These are phyloP conservation scores for Dichomitus squalens DNA, from an alignment of 1,284 basidiomycete genomes.

Conservation along the genomic window DNA sequence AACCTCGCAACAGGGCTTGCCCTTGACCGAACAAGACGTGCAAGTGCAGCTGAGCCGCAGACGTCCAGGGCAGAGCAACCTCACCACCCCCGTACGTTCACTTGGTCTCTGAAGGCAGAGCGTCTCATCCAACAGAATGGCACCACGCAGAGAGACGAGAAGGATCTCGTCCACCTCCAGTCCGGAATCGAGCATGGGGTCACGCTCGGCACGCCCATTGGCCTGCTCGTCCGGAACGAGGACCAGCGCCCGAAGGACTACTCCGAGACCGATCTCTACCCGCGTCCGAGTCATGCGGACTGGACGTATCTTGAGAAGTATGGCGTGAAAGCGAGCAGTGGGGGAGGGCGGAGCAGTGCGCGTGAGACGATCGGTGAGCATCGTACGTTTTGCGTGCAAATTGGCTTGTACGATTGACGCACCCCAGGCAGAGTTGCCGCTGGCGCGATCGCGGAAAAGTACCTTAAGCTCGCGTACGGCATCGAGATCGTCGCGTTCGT, in stretches of 20 bases:
- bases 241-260: slow-evolving; percentile 99
- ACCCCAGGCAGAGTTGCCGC: slow-evolving; percentile 88
- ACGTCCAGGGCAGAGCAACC: slow-evolving; percentile 93
- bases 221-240: slow-evolving; percentile 94
- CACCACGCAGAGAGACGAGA: slow-evolving; percentile 87
- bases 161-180: slow-evolving; percentile 93
- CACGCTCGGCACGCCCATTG: slow-evolving; percentile 97
- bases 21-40: slow-evolving; percentile 82
- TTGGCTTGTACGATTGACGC: background rate
- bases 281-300: slow-evolving; percentile 96
- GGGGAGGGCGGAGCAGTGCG: slow-evolving; percentile 93
- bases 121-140: background rate
- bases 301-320: slow-evolving; percentile 99
- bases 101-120: background rate
- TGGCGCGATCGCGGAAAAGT: slow-evolving; percentile 97
- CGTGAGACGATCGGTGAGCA: slow-evolving; percentile 90
- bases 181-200: slow-evolving; percentile 94
- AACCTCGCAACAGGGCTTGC: slow-evolving; percentile 67
- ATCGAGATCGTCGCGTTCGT: slow-evolving; percentile 98
- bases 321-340: slow-evolving; percentile 95
- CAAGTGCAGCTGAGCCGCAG: slow-evolving; percentile 92
- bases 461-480: slow-evolving; percentile 86
- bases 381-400: slow-evolving; percentile 4
- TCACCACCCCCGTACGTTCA: slow-evolving; percentile 87
- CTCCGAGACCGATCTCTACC: slow-evolving; percentile 96